Evolutionary conservation across 1,284 basidiomycete species (phyloP), one percentile per base, ranked within the genome.

Genomic region (Caloboletus firmus): DNA sequence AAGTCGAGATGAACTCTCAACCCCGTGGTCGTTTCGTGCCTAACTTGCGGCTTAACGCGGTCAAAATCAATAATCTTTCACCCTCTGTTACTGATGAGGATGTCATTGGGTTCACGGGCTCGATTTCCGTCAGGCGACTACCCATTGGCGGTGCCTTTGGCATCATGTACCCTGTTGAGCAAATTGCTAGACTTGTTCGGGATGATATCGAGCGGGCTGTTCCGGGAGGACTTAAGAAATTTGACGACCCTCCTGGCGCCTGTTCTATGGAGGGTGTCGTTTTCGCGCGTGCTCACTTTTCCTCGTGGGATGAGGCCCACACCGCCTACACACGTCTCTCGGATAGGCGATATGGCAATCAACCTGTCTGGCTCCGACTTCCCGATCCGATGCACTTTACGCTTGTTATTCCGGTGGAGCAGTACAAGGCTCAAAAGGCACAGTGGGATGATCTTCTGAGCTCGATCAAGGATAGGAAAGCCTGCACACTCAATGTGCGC

Each of bases 391-490:
- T 78, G 58, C 61, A 74, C 41, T 84, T 79, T 61, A 72, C 73
- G 8, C 74, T 80, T 40, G 70, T 64, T 30, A 76, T 84, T 44
- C 71, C 79, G 0, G 45, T 51, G 11, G 72, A 72, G 30, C 83
- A 84, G 56, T 82, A 79, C 64, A 64, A 67, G 28, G 78, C 80
- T 6, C 83, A 84, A 64, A 75, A 69, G 54, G 62, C 54, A 1
- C 69, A 72, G 31, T 84, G 82, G 83, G 70, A 76, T 34, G 64
- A 71, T 4, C 64, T 84, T 20, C 58, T 65, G 0, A 62, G 67
- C 17, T 58, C 64, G 2, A 71, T 70, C 50, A 70, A 68, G 32
- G 74, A 73, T 37, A 64, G 42, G 56, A 61, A 49, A 37, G 64
- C 64, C 0, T 74, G 73, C 37, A 57, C 61, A 6, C 48, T 74